phyloP scores from a whole-genome alignment of 1,284 basidiomycete genomes.

The Apiotrichum mycotoxinovorans region DNA sequence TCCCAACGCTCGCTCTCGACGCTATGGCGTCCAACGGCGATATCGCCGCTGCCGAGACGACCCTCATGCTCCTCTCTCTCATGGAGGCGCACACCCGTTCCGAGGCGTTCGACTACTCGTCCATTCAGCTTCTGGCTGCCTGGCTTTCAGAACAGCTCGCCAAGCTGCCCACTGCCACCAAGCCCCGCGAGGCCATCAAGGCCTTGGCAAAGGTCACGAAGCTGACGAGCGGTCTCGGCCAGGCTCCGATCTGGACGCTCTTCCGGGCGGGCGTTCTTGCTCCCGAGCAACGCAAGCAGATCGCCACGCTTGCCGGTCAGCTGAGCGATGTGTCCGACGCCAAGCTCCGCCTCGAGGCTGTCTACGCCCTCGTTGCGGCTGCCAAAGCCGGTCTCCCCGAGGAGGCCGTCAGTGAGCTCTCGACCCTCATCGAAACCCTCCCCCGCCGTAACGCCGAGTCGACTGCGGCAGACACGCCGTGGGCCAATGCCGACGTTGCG shows the following conservation, averaged over 20 bases:
- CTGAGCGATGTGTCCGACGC: conserved; percentile 11
- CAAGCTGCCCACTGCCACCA: conserved; percentile 11
- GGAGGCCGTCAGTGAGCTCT: conserved; percentile 8
- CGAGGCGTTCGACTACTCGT: conserved; percentile 50
- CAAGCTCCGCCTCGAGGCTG: conserved; percentile 15
- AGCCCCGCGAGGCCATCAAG: conserved; percentile 15
- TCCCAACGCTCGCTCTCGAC: conserved; percentile 9
- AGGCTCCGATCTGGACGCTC: conserved; percentile 51
- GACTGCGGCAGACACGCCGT: conserved; percentile 20
- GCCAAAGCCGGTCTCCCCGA: conserved; percentile 4
- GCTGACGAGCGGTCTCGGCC: conserved; percentile 48
- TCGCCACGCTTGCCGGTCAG: conserved; percentile 3
- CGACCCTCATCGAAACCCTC: conserved; percentile 16
- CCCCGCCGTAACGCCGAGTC: conserved; percentile 11
- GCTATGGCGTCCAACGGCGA: not conserved
- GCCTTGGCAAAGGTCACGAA: conserved; percentile 36
- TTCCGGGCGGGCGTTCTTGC: conserved; percentile 30
- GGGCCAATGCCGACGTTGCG: conserved; percentile 27
- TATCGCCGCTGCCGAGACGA: conserved; percentile 6
- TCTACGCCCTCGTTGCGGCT: conserved; percentile 19
- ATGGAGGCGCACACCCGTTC: conserved; percentile 39
- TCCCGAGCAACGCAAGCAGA: conserved; percentile 8
- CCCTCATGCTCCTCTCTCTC: conserved; percentile 14
- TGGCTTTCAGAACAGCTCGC: conserved; percentile 41
- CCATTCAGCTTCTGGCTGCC: conserved; percentile 49